Evolutionary conservation across 139 green algal species (phyloP).

Genomic region (Monoraphidium neglectum): DNA sequence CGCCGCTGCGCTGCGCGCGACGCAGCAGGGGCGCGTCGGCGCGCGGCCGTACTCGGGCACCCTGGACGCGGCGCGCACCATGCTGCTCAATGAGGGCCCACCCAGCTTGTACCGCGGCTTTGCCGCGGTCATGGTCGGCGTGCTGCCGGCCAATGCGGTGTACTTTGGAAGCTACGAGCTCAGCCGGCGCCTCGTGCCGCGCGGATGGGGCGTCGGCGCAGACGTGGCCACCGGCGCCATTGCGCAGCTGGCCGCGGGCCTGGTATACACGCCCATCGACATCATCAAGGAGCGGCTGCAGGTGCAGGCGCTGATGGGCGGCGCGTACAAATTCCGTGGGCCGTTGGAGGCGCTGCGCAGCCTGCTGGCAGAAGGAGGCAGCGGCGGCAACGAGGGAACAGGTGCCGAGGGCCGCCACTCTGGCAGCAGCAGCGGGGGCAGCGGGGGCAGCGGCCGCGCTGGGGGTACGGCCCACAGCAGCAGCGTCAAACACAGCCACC

Average conservation of each 20-base stretch:
- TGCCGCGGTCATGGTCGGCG: constrained; percentile 59
- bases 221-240: constrained; percentile 68
- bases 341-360: constrained; percentile 8
- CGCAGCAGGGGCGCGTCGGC: neutral
- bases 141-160: constrained; percentile 70
- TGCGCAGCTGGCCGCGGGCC: constrained; percentile 74
- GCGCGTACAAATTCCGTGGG: constrained; percentile 23
- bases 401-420: too few relatives aligned
- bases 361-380: constrained; percentile 4
- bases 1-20: neutral
- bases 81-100: constrained; percentile 18
- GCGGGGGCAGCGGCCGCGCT: too few relatives aligned
- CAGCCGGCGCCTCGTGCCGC: constrained; percentile 13
- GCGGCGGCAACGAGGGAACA: neutral
- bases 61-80: neutral
- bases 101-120: constrained; percentile 72
- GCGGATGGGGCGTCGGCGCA: constrained; percentile 39
- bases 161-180: constrained; percentile 68
- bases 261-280: constrained; percentile 90
- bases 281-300: constrained; percentile 86
- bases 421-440: too few relatives aligned
- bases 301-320: constrained; percentile 44
- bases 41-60: neutral
- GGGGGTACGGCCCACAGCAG: too few relatives aligned
- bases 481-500: too few relatives aligned